Evolutionary conservation across 371 early-diverging fungal species (phyloP), one percentile per base, ranked within the genome.

Genomic region (Zopfochytrium polystomum): DNA sequence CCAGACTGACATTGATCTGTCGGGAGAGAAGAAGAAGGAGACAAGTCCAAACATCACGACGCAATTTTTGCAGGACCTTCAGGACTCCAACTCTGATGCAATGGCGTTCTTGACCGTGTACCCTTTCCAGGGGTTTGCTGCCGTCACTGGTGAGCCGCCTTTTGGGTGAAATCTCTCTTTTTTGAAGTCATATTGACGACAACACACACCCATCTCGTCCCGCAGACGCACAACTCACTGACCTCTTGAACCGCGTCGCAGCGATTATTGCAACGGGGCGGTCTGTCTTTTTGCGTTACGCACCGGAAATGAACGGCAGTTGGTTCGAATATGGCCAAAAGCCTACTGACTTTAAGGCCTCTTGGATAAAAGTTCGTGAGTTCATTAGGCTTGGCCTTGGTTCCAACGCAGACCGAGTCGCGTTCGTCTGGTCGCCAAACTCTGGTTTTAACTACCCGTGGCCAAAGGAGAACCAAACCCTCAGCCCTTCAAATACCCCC

Each of bases 1-100:
- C 52, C 76, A 82, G 53, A 88, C 87, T 62, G 90, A 95, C 75
- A 91, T 94, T 64, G 94, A 95, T 44, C 90, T 95, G 30, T 91
- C 92, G 2, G 89, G 90, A 23, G 91, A 90, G 20, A 76, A n/a
- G n/a, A n/a, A n/a, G n/a, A n/a, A n/a, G n/a, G 50, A 38, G 63
- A 33, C 65, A 47, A 47, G 52, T 22, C 55, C 62, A 11, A 52
- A 54, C 30, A 45, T 58, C 31, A 38, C 56, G n/a, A 44, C 15
- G 13, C 59, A 58, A 20, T 61, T 61, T 43, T 27, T 59, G 22
- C 44, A 45, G 31, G 65, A 63, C 56, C 47, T 72, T 27, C 53
- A 65, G 31, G 65, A 65, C 29, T 66, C 67, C 13, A 47, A 46
- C 3, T 63, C 73, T 1, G 62, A 72, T 51, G 62, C 73, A 0